A percentile compares a stretch with the other conserved stretches of the same genome.
These are phyloP conservation scores for Limonium bicolor DNA, from an alignment of 148 eudicot species.

Conservation along the genomic window DNA sequence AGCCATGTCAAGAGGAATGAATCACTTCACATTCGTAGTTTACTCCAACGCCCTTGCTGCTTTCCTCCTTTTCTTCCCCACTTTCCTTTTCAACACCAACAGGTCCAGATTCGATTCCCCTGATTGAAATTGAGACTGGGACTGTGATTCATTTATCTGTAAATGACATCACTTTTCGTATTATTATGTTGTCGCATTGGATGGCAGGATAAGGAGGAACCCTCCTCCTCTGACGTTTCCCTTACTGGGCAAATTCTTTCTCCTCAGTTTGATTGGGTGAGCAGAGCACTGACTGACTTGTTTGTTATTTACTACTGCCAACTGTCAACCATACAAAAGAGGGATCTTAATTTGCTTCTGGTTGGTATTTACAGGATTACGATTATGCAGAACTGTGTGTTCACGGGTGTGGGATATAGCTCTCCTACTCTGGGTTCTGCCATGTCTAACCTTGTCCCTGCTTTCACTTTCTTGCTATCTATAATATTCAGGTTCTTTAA, in stretches of 20 bases:
- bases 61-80: conserved; percentile 20
- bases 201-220: conserved; percentile 13
- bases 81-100: conserved; percentile 14
- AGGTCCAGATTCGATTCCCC: too few species aligned
- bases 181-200: not conserved
- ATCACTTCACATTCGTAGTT: conserved; percentile 23
- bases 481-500: conserved; percentile 41
- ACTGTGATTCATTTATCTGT: too few species aligned
- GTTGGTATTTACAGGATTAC: conserved; percentile 13
- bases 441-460: conserved; percentile 34
- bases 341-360: not conserved
- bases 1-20: conserved; percentile 36
- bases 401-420: conserved; percentile 32
- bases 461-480: conserved; percentile 42
- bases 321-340: not conserved
- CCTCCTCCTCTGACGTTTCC: conserved; percentile 26
- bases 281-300: too few species aligned
- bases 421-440: conserved; percentile 49
- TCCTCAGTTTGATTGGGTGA: conserved; percentile 28
- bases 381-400: conserved; percentile 25
- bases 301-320: not conserved
- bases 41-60: conserved; percentile 35
- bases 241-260: conserved; percentile 22
- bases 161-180: too few species aligned
- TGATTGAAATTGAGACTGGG: too few species aligned